Evolutionary conservation across 2,329 filamentous ascomycete genomes (phyloP).

Genomic region (Cercospora citrullina): DNA sequence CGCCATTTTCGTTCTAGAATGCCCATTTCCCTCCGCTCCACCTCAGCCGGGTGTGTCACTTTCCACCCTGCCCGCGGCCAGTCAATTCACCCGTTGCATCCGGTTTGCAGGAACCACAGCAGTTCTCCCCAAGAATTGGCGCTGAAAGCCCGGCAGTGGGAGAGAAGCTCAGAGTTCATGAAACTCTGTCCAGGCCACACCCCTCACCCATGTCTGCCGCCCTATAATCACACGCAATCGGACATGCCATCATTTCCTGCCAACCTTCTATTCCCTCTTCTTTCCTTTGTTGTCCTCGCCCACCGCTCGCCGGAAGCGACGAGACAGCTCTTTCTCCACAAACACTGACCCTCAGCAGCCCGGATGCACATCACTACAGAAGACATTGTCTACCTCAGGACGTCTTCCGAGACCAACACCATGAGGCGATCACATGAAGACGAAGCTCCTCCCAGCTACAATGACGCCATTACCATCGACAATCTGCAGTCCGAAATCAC

Average conservation of each 20-base stretch:
- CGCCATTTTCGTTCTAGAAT: background rate
- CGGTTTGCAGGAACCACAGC: constrained; percentile 9
- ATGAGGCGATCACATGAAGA: constrained; percentile 14
- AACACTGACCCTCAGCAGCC: background rate
- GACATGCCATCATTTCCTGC: constrained; percentile 12
- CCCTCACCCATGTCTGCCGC: constrained; percentile 2
- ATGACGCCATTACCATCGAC: constrained; percentile 17
- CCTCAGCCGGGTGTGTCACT: background rate
- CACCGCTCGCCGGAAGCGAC: background rate
- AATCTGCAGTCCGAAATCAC: constrained; percentile 10
- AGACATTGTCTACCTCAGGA: constrained; percentile 17
- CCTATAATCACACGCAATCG: constrained; percentile 5
- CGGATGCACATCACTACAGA: constrained; percentile 15
- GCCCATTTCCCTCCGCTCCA: background rate
- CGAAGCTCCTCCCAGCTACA: constrained; percentile 19
- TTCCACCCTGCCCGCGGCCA: background rate
- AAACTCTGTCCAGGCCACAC: constrained; percentile 2
- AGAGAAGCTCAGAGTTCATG: constrained; percentile 5
- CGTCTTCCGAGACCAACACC: constrained; percentile 13
- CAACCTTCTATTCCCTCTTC: constrained; percentile 3
- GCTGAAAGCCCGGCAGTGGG: constrained; percentile 6
- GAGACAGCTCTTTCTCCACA: background rate
- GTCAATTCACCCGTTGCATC: constrained; percentile 1
- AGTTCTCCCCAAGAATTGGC: background rate
- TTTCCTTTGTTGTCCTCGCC: constrained; percentile 3